phyloP scores from a whole-genome alignment of 352 stramenopile species.

The Phytophthora sp. region DNA sequence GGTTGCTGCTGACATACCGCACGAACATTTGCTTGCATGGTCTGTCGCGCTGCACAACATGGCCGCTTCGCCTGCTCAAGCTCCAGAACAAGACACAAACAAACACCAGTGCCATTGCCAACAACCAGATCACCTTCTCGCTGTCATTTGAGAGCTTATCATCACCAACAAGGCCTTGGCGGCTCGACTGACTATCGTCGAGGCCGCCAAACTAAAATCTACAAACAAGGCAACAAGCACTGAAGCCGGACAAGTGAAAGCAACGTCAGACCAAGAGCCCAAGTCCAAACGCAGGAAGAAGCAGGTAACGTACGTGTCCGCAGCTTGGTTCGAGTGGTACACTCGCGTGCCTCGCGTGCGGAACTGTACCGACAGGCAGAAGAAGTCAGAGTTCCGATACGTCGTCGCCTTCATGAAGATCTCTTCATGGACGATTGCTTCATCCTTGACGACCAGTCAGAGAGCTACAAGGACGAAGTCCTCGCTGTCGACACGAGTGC shows the following conservation, averaged over 20 bases:
- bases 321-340: conserved; percentile 25
- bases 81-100: not conserved
- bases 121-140: conserved; percentile 1
- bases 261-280: conserved; percentile 8
- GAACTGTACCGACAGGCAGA: conserved; percentile 12
- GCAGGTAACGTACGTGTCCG: conserved; percentile 9
- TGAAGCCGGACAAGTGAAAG: conserved; percentile 2
- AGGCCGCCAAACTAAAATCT: not conserved
- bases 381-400: conserved; percentile 27
- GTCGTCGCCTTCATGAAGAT: conserved; percentile 34
- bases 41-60: not conserved
- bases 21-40: not conserved
- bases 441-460: no score
- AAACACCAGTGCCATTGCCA: no score
- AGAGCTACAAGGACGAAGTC: no score
- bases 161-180: not conserved
- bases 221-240: not conserved
- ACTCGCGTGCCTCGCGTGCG: not conserved
- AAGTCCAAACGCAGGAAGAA: conserved; percentile 18
- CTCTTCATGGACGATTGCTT: no score
- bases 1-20: not conserved
- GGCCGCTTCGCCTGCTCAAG: not conserved
- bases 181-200: not conserved
- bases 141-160: not conserved
- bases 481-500: no score